A percentile compares a stretch with the other conserved stretches of the same genome.
These are phyloP conservation scores for Chlorella sp. DNA, from an alignment of 139 green algal genomes.

Conservation along the genomic window DNA sequence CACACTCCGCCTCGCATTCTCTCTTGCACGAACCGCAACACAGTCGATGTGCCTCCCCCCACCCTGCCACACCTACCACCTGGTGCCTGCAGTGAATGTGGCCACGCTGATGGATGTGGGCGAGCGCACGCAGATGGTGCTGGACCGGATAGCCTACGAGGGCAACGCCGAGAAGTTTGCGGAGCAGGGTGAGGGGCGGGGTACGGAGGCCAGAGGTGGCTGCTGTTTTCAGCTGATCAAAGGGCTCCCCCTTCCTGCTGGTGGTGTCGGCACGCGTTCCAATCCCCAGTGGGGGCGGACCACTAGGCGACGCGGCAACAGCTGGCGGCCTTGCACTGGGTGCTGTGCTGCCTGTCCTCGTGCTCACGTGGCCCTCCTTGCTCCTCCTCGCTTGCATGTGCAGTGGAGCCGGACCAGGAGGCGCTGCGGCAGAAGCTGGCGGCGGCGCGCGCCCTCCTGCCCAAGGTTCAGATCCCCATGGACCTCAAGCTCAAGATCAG, in stretches of 20 bases:
- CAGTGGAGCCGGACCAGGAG: conserved; percentile 67
- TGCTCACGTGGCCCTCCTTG: not conserved
- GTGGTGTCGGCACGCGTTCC: not conserved
- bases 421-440: conserved; percentile 70
- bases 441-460: conserved; percentile 64
- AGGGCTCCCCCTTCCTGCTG: not conserved
- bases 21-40: too few relatives aligned
- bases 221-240: too few relatives aligned
- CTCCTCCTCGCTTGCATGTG: not conserved
- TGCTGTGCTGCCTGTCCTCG: not conserved
- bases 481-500: conserved; percentile 83
- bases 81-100: conserved; percentile 67
- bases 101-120: conserved; percentile 78
- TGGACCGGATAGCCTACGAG: conserved; percentile 90
- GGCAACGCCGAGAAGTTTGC: conserved; percentile 21
- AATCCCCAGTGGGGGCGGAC: too few relatives aligned
- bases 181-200: not conserved
- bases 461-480: conserved; percentile 48
- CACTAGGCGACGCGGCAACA: not conserved
- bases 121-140: conserved; percentile 83
- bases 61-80: not conserved
- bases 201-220: too few relatives aligned
- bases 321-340: not conserved
- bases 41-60: not conserved
- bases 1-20: too few relatives aligned